Evolutionary conservation across 2,329 filamentous ascomycete genomes (phyloP).

Genomic region (Tolypocladium paradoxum): DNA sequence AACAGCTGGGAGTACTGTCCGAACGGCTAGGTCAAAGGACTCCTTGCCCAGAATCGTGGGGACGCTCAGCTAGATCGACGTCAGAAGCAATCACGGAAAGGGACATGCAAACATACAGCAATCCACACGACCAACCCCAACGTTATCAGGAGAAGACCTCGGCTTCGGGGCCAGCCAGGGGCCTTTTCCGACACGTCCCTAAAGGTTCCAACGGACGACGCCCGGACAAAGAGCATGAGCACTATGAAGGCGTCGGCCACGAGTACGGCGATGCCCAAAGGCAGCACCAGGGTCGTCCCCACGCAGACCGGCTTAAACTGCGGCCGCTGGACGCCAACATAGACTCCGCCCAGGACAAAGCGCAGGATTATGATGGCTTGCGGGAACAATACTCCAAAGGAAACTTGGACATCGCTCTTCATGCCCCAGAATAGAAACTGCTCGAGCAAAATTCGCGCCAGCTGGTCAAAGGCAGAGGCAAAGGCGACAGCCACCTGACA

Average conservation of each 20-base stretch:
- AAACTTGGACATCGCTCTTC: slow-evolving; percentile 25
- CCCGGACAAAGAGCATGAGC: slow-evolving; percentile 27
- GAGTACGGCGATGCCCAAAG: slow-evolving; percentile 34
- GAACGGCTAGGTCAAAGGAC: slow-evolving; percentile 29
- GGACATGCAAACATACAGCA: slow-evolving; percentile 26
- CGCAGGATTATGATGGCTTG: slow-evolving; percentile 36
- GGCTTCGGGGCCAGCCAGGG: slow-evolving; percentile 20
- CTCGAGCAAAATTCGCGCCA: slow-evolving; percentile 40
- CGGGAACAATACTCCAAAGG: slow-evolving; percentile 27
- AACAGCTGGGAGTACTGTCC: slow-evolving; percentile 38
- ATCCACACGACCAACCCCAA: slow-evolving; percentile 41
- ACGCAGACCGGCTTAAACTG: slow-evolving; percentile 43
- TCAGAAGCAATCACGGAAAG: background rate
- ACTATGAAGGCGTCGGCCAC: slow-evolving; percentile 35
- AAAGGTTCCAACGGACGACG: slow-evolving; percentile 25
- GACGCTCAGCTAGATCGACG: slow-evolving; percentile 32
- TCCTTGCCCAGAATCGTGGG: slow-evolving; percentile 38
- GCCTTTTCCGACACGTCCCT: slow-evolving; percentile 18
- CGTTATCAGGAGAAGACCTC: slow-evolving; percentile 29
- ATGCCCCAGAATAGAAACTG: slow-evolving; percentile 44
- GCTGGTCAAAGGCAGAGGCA: slow-evolving; percentile 44
- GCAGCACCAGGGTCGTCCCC: slow-evolving; percentile 31
- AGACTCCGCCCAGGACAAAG: slow-evolving; percentile 41
- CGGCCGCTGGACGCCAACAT: slow-evolving; percentile 42
- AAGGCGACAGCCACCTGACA: slow-evolving; percentile 44